Conservation (phyloP, 148 eudicot species). For the Rhododendron vialii region DNA sequence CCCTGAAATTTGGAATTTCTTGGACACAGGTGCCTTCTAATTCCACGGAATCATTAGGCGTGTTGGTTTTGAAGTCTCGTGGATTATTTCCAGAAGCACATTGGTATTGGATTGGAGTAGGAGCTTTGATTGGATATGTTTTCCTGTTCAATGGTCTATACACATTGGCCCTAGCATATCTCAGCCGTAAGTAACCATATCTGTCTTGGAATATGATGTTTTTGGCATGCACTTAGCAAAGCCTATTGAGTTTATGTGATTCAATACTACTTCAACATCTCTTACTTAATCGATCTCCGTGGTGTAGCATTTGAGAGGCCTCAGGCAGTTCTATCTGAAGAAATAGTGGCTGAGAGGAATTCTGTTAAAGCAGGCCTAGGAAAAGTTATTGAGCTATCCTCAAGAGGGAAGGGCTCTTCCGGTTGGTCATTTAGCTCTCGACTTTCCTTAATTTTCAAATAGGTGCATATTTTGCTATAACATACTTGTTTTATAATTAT, state of each 20-base stretch:
- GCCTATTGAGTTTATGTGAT: not conserved
- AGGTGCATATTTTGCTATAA: not conserved
- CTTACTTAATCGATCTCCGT: not conserved
- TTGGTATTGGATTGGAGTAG: conserved; percentile 74
- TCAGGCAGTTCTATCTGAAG: not conserved
- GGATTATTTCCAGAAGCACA: conserved; percentile 42
- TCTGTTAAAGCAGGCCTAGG: not conserved
- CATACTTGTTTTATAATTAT: not conserved
- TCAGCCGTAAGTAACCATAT: conserved; percentile 34
- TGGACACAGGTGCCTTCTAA: conserved; percentile 5
- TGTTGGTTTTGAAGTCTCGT: conserved; percentile 35
- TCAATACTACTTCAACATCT: not conserved
- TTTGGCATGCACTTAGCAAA: not conserved
- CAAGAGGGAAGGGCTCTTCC: not conserved
- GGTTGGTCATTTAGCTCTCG: not conserved
- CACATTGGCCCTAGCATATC: conserved; percentile 40
- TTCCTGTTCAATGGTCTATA: conserved; percentile 38
- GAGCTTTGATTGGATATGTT: conserved; percentile 40
- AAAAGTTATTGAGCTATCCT: not conserved
- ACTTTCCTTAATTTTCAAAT: not conserved
- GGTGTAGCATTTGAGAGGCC: conserved; percentile 1
- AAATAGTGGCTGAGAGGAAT: not conserved
- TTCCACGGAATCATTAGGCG: conserved; percentile 29
- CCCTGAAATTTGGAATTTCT: not conserved
- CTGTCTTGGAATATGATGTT: not conserved